phyloP scores from a whole-genome alignment of 805 yeast species.

The Saturnispora dispora region DNA sequence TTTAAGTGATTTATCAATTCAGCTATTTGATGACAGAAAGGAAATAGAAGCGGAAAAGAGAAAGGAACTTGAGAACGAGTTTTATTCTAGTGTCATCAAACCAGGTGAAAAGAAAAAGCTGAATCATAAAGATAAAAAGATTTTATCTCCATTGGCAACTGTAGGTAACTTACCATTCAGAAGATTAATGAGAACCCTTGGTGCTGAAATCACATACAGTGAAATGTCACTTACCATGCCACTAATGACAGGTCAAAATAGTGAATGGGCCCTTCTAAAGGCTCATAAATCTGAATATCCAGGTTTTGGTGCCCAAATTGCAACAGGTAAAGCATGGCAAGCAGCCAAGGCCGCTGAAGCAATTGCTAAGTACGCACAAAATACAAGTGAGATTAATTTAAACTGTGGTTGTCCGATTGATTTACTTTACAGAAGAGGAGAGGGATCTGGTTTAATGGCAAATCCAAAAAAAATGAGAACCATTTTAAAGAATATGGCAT shows the following conservation, averaged over 20 bases:
- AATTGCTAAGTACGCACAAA: slow-evolving; percentile 41
- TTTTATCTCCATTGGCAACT: slow-evolving; percentile 92
- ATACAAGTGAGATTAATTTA: slow-evolving; percentile 75
- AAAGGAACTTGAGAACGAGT: slow-evolving; percentile 38
- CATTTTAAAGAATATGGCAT: slow-evolving; percentile 80
- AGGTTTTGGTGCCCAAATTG: slow-evolving; percentile 90
- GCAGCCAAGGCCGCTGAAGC: slow-evolving; percentile 90
- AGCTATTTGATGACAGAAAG: slow-evolving; percentile 39
- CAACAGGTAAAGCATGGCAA: slow-evolving; percentile 87
- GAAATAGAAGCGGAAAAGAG: slow-evolving; percentile 22
- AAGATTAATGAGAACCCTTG: slow-evolving; percentile 79
- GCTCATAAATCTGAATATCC: slow-evolving; percentile 77
- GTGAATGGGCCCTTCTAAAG: slow-evolving; percentile 96
- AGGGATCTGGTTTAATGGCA: slow-evolving; percentile 89
- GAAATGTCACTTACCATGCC: slow-evolving; percentile 94
- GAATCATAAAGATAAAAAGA: slow-evolving; percentile 63
- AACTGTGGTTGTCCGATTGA: slow-evolving; percentile 99
- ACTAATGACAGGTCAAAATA: slow-evolving; percentile 76
- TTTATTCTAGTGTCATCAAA: slow-evolving; percentile 67
- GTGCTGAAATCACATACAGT: slow-evolving; percentile 87
- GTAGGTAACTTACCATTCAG: slow-evolving; percentile 96
- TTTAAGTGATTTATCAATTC: slow-evolving; percentile 47
- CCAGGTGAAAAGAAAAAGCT: slow-evolving; percentile 75
- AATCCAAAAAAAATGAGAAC: slow-evolving; percentile 75
- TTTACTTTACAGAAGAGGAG: slow-evolving; percentile 85